Percentiles rank a stretch among this genome's conserved stretches.
Conservation (phyloP, 768 basidiomycete genomes). For the Mycena sanguinolenta region DNA sequence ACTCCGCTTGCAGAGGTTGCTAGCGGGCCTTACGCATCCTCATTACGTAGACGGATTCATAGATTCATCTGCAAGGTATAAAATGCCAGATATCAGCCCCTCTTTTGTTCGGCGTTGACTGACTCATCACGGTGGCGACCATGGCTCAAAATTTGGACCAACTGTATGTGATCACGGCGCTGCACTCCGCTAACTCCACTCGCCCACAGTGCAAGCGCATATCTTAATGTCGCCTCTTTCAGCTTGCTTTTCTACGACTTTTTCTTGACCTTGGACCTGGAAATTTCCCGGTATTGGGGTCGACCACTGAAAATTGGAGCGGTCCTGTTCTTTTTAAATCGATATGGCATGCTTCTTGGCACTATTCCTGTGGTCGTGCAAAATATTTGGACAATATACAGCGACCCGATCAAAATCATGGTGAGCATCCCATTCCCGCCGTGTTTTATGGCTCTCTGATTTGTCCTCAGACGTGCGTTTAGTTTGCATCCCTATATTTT, state of each 20-base stretch:
- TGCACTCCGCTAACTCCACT: not conserved
- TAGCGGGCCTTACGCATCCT: too few relatives aligned
- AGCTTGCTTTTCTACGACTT: constrained; percentile 30
- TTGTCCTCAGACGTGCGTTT: not conserved
- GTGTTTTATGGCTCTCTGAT: not conserved
- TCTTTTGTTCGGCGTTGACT: too few relatives aligned
- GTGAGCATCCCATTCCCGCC: not conserved
- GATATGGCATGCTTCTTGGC: constrained; percentile 17
- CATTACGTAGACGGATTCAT: too few relatives aligned
- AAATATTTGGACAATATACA: constrained; percentile 19
- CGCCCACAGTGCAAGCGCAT: not conserved
- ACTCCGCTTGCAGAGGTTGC: too few relatives aligned
- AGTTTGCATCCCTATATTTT: not conserved
- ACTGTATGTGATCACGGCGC: not conserved
- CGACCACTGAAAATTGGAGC: not conserved
- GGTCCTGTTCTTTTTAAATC: constrained; percentile 20
- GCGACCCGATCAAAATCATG: not conserved
- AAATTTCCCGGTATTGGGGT: constrained; percentile 26
- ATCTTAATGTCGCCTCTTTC: not conserved
- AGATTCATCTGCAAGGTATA: too few relatives aligned
- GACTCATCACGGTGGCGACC: too few relatives aligned
- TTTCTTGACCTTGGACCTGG: constrained; percentile 27
- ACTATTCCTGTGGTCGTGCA: constrained; percentile 24
- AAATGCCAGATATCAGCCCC: too few relatives aligned
- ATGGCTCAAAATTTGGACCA: not conserved